Percentiles rank a stretch among this genome's conserved stretches.
Evolutionary conservation across 2,329 filamentous ascomycete genomes (phyloP).

Genomic region (Byssothecium circinans): DNA sequence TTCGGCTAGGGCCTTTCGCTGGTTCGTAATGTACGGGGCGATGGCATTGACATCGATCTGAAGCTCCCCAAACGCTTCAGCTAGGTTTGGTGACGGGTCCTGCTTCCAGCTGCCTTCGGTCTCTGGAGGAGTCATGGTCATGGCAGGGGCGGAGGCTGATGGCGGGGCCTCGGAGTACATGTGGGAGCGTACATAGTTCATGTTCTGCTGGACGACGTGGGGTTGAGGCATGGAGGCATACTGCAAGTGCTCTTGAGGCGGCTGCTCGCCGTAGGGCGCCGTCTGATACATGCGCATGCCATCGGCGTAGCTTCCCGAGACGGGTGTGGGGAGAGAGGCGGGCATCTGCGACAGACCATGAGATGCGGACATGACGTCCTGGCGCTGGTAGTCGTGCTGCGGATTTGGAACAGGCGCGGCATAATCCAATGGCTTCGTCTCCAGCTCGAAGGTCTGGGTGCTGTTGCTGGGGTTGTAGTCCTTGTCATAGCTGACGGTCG

Average conservation of each 20-base stretch:
- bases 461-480: constrained; percentile 46
- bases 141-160: constrained; percentile 19
- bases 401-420: constrained; percentile 39
- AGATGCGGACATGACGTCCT: constrained; percentile 26
- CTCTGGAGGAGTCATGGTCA: constrained; percentile 44
- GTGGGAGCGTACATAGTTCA: constrained; percentile 38
- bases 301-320: constrained; percentile 30
- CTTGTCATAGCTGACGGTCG: constrained; percentile 76
- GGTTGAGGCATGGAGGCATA: constrained; percentile 40
- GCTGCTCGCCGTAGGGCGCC: constrained; percentile 38
- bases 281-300: constrained; percentile 39
- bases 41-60: constrained; percentile 86
- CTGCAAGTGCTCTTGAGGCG: constrained; percentile 38
- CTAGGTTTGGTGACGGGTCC: constrained; percentile 63
- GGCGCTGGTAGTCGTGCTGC: constrained; percentile 46
- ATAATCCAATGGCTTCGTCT: constrained; percentile 44
- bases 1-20: constrained; percentile 59
- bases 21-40: constrained; percentile 80
- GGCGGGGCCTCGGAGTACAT: constrained; percentile 36
- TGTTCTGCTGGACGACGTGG: constrained; percentile 35
- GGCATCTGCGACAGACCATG: constrained; percentile 35
- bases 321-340: constrained; percentile 30
- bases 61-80: constrained; percentile 80
- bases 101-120: constrained; percentile 53
- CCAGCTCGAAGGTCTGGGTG: constrained; percentile 47